phyloP scores from a whole-genome alignment of 768 basidiomycete species.

The Asterophora parasitica region DNA sequence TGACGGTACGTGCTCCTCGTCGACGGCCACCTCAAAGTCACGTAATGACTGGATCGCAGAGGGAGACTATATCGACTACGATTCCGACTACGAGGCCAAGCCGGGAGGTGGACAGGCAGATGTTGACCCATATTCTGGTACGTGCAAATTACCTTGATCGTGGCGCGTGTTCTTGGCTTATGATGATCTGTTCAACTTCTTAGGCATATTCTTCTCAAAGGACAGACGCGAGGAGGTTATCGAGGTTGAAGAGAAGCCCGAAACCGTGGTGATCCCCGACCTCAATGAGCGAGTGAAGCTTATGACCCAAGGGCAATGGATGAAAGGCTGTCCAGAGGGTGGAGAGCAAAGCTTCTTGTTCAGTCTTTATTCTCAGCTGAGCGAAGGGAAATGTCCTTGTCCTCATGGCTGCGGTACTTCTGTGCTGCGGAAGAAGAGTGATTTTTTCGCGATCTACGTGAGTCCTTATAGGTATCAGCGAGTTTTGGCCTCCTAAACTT shows the following conservation, averaged over 20 bases:
- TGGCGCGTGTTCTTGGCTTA: not conserved
- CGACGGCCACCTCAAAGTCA: not conserved
- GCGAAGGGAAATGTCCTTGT: slow-evolving; percentile 59
- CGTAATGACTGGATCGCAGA: slow-evolving; percentile 22
- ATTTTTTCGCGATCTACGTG: slow-evolving; percentile 84
- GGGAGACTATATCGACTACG: slow-evolving; percentile 72
- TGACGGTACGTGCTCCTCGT: slow-evolving; percentile 31
- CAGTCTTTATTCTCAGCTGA: slow-evolving; percentile 72
- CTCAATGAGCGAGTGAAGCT: slow-evolving; percentile 49
- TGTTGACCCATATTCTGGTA: slow-evolving; percentile 88
- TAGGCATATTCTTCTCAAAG: slow-evolving; percentile 94
- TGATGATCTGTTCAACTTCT: slow-evolving; percentile 9
- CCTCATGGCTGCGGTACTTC: slow-evolving; percentile 69
- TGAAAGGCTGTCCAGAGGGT: slow-evolving; percentile 95
- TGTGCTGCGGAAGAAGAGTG: slow-evolving; percentile 57
- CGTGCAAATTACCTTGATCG: slow-evolving; percentile 9
- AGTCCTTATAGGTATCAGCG: slow-evolving; percentile 27
- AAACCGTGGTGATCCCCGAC: slow-evolving; percentile 40
- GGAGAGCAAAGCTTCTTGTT: slow-evolving; percentile 89
- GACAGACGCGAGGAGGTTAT: slow-evolving; percentile 89
- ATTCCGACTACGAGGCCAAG: slow-evolving; percentile 66
- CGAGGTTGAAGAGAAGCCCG: slow-evolving; percentile 81
- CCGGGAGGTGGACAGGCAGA: slow-evolving; percentile 39
- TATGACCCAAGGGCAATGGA: slow-evolving; percentile 91
- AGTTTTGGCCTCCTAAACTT: slow-evolving; percentile 14